These are phyloP conservation scores for Cercophora sp. DNA, from an alignment of 495 filamentous ascomycete genomes.

Conservation along the genomic window DNA sequence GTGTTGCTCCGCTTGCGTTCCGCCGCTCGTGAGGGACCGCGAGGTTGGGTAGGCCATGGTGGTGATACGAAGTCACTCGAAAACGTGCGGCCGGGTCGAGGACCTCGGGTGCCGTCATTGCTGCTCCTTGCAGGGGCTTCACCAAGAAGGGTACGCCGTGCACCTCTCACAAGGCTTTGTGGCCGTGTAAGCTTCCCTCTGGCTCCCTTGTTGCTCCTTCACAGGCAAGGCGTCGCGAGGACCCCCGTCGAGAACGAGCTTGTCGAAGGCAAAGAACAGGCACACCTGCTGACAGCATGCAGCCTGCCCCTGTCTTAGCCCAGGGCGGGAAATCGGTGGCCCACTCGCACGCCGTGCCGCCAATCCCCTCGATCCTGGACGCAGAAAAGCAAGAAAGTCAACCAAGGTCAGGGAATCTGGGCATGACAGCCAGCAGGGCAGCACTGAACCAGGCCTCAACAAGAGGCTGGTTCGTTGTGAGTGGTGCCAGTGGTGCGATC, in stretches of 20 bases:
- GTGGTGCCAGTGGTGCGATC: not conserved
- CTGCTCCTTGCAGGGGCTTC: not conserved
- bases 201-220: not conserved
- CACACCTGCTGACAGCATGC: slow-evolving; percentile 12
- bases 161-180: not conserved
- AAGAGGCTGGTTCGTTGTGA: too few species aligned
- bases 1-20: too few species aligned
- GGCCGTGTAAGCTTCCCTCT: not conserved
- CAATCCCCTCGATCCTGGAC: slow-evolving; percentile 3
- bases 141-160: not conserved
- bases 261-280: slow-evolving; percentile 8
- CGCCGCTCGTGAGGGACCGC: not conserved
- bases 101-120: slow-evolving; percentile 6
- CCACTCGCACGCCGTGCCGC: not conserved
- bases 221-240: too few species aligned
- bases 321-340: slow-evolving; percentile 2
- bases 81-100: slow-evolving; percentile 2
- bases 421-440: not conserved
- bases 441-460: not conserved
- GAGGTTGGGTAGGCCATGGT: slow-evolving; percentile 4
- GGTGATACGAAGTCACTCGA: slow-evolving; percentile 2
- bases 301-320: slow-evolving; percentile 6
- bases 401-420: not conserved
- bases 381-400: slow-evolving; percentile 9
- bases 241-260: not conserved